Conservation (phyloP, 2,329 filamentous ascomycete species). For the Geosmithia flava region DNA sequence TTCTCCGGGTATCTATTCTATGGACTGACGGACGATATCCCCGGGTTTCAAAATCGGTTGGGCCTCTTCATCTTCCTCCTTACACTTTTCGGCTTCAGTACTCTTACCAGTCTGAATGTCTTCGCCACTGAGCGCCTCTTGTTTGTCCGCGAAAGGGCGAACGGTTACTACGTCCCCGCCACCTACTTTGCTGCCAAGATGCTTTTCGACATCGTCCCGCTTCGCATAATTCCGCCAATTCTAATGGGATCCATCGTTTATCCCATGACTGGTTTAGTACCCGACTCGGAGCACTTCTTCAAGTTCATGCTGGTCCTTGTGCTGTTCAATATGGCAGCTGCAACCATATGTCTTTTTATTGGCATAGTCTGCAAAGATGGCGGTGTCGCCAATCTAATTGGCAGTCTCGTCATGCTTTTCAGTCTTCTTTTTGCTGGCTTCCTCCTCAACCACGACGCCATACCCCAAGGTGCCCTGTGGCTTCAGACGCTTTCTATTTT, state of each 20-base stretch:
- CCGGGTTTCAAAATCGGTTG: slow-evolving; percentile 93
- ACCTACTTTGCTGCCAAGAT: slow-evolving; percentile 95
- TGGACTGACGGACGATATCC: slow-evolving; percentile 87
- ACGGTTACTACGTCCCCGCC: slow-evolving; percentile 88
- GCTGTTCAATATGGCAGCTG: slow-evolving; percentile 89
- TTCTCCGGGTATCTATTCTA: slow-evolving; percentile 95
- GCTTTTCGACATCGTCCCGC: slow-evolving; percentile 92
- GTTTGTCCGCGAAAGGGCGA: slow-evolving; percentile 87
- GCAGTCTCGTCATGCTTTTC: slow-evolving; percentile 94
- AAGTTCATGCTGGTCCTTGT: slow-evolving; percentile 87
- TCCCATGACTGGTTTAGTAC: slow-evolving; percentile 89
- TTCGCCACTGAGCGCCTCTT: slow-evolving; percentile 84
- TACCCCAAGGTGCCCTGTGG: slow-evolving; percentile 77
- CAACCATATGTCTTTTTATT: slow-evolving; percentile 89
- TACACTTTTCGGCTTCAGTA: slow-evolving; percentile 93
- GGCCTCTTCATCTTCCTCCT: slow-evolving; percentile 97
- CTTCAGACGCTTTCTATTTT: slow-evolving; percentile 91
- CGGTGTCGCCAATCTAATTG: slow-evolving; percentile 85
- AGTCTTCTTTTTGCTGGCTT: slow-evolving; percentile 89
- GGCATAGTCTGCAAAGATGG: slow-evolving; percentile 89
- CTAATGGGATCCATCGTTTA: slow-evolving; percentile 95
- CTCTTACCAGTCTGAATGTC: slow-evolving; percentile 82
- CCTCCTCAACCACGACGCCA: slow-evolving; percentile 86
- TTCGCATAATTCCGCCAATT: slow-evolving; percentile 88
- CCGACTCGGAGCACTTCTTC: slow-evolving; percentile 72